Conservation (phyloP, 2,329 filamentous ascomycete genomes). For the Penicillium verrucosum region DNA sequence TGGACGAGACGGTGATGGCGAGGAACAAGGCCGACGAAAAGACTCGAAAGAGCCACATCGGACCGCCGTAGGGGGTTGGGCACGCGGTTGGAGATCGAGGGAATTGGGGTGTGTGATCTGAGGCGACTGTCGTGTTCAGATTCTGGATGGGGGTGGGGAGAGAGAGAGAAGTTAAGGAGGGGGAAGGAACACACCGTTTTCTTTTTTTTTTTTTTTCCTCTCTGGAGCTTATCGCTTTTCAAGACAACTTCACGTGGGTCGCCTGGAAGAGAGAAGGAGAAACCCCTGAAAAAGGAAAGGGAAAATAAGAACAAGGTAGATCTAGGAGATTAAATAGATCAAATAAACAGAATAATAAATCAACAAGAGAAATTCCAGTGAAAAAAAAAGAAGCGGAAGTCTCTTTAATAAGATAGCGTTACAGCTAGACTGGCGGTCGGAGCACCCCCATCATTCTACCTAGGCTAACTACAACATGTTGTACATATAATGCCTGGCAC, state of each 20-base stretch:
- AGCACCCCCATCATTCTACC: neutral
- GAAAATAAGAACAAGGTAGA: neutral
- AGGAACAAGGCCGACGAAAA: slow-evolving; percentile 82
- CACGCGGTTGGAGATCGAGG: slow-evolving; percentile 14
- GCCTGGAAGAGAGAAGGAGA: neutral
- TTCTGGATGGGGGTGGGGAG: neutral
- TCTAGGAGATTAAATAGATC: neutral
- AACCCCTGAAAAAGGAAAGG: neutral
- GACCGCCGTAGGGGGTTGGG: slow-evolving; percentile 27
- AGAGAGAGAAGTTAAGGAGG: neutral
- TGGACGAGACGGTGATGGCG: slow-evolving; percentile 87
- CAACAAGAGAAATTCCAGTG: neutral
- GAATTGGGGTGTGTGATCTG: neutral
- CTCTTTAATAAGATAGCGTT: neutral
- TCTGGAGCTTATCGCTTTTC: neutral
- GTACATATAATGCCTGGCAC: too few species aligned
- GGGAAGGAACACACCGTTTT: neutral
- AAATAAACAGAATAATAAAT: too few species aligned
- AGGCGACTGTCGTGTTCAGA: neutral
- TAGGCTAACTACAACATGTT: neutral
- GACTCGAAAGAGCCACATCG: slow-evolving; percentile 81
- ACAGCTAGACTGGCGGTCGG: slow-evolving; percentile 1
- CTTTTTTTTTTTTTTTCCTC: neutral
- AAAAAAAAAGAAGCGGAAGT: neutral
- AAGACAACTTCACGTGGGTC: slow-evolving; percentile 1